phyloP scores from a whole-genome alignment of 345 rosid genomes.

The Orychophragmus violaceus region DNA sequence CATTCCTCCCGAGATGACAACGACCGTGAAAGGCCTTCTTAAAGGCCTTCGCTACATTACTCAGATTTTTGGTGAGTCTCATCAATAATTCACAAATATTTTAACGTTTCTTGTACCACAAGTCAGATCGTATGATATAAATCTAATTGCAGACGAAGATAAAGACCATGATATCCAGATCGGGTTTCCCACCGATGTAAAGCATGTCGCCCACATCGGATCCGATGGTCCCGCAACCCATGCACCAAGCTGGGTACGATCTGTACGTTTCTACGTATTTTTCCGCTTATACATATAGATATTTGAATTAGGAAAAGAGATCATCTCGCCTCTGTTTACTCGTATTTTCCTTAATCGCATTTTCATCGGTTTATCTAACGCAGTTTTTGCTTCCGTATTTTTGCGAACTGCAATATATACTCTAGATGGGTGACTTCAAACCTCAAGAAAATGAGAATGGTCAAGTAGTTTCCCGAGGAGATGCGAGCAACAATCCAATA shows the following conservation, averaged over 20 bases:
- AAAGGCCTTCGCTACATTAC: conserved; percentile 52
- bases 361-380: no score
- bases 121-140: not conserved
- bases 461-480: conserved; percentile 25
- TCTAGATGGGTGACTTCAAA: conserved; percentile 31
- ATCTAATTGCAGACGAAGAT: conserved; percentile 35
- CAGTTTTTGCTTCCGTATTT: no score
- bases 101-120: not conserved
- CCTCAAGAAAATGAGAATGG: conserved; percentile 24
- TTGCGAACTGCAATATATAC: no score
- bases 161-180: conserved; percentile 57
- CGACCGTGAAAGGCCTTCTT: conserved; percentile 50
- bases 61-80: conserved; percentile 45
- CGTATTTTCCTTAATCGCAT: no score
- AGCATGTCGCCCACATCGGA: conserved; percentile 76
- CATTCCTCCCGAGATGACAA: no score
- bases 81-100: not conserved
- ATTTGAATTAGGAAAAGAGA: no score
- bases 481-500: conserved; percentile 17
- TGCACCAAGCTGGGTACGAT: conserved; percentile 58
- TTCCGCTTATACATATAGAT: not conserved
- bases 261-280: conserved; percentile 3
- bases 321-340: no score
- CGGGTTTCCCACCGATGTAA: conserved; percentile 73
- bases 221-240: conserved; percentile 49